A percentile compares a stretch with the other conserved stretches of the same genome.
Conservation (phyloP, 2,329 filamentous ascomycete genomes). For the Calonectria fujianensis region DNA sequence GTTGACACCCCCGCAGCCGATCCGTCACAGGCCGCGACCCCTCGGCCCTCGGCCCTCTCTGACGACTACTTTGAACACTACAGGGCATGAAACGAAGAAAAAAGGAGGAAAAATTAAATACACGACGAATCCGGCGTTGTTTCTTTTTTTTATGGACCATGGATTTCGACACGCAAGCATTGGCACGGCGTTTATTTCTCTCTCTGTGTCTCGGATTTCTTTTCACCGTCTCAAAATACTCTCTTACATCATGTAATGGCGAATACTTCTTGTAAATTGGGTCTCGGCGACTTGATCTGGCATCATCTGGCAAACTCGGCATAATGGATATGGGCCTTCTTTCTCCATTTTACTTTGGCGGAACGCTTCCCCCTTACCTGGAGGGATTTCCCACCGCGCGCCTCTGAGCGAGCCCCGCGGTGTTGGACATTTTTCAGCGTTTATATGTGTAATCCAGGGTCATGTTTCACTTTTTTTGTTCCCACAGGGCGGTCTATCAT, state of each 20-base stretch:
- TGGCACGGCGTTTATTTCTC: constrained; percentile 30
- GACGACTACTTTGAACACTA: constrained; percentile 54
- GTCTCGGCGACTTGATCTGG: constrained; percentile 48
- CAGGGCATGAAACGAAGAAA: constrained; percentile 41
- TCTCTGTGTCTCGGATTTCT: background rate
- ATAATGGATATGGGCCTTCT: constrained; percentile 32
- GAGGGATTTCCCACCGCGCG: constrained; percentile 15
- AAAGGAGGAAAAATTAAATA: constrained; percentile 34
- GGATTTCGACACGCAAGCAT: constrained; percentile 24
- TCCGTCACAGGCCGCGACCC: constrained; percentile 42
- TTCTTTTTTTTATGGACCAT: constrained; percentile 21
- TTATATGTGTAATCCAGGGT: constrained; percentile 32
- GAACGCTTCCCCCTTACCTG: constrained; percentile 35
- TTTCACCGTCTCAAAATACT: constrained; percentile 23
- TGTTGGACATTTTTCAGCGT: constrained; percentile 13
- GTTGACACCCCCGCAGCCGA: constrained; percentile 51
- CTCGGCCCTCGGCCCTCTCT: constrained; percentile 46
- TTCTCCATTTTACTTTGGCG: constrained; percentile 39
- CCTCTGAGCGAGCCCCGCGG: constrained; percentile 2
- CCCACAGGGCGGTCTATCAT: constrained; percentile 21
- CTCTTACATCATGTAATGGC: constrained; percentile 30
- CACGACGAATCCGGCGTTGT: constrained; percentile 48
- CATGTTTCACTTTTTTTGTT: constrained; percentile 22
- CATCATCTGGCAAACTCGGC: constrained; percentile 39
- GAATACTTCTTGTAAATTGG: constrained; percentile 32